Conservation (phyloP, 2,329 filamentous ascomycete genomes). For the Albophoma yamanashiensis region DNA sequence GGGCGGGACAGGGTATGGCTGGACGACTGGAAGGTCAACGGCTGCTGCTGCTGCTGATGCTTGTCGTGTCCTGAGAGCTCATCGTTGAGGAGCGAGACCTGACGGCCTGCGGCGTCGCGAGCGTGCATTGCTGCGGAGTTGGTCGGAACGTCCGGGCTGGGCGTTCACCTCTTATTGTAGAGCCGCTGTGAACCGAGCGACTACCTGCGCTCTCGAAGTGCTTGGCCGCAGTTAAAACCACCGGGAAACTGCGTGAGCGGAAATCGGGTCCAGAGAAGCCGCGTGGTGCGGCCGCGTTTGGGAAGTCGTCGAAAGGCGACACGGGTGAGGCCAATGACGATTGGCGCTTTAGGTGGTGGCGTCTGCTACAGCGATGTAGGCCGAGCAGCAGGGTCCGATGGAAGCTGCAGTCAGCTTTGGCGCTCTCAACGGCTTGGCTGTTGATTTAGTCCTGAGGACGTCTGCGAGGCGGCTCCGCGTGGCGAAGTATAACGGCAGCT, state of each 20-base stretch:
- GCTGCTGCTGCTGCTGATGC: slow-evolving; percentile 13
- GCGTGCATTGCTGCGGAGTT: slow-evolving; percentile 34
- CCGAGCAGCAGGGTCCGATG: not conserved
- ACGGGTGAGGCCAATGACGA: not conserved
- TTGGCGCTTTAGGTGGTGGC: not conserved
- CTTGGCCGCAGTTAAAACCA: not conserved
- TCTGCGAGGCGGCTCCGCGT: not conserved
- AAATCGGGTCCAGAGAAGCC: not conserved
- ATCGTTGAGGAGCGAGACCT: slow-evolving; percentile 51
- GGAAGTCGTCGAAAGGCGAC: not conserved
- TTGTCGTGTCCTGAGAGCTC: slow-evolving; percentile 18
- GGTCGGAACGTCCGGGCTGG: not conserved
- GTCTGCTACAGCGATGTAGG: not conserved
- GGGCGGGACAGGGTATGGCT: slow-evolving; percentile 20
- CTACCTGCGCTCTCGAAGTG: not conserved
- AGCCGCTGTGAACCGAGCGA: not conserved
- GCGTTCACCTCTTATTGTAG: not conserved
- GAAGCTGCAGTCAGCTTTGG: not conserved
- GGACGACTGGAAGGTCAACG: slow-evolving; percentile 22
- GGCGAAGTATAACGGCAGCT: not conserved
- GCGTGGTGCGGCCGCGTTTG: not conserved
- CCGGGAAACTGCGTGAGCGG: not conserved
- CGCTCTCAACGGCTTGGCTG: not conserved
- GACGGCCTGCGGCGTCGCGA: slow-evolving; percentile 44
- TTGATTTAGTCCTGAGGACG: not conserved